Base-by-base conservation (phyloP, 176 grass and related monocot species). In the Ensete glaucum region DNA sequence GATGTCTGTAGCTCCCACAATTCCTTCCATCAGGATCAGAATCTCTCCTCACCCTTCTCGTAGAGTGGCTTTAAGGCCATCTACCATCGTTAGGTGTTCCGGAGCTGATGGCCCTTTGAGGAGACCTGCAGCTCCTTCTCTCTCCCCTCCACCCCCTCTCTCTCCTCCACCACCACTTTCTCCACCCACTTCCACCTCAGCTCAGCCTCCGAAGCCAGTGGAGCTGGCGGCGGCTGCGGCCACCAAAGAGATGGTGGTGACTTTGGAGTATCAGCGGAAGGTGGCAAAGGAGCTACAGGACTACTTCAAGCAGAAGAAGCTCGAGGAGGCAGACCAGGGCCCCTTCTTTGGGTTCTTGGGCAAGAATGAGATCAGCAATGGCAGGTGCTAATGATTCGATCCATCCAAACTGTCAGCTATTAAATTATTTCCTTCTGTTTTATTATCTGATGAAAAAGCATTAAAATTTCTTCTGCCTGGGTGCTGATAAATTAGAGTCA, bases 251-350 rank as follows among this genome's bases (percentile, higher is more conserved):
- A 43, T 43, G 34, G 34, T 52, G 27, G 86, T 95, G 71, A 99
- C 96, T 22, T 80, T 99, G 57, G 96, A 99, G 86, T 92, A 88
- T 82, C 96, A 99, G 88, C 95, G 91, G 81, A 91, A 95, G 85
- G 90, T 89, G 76, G 96, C 96, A 21, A 99, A 88, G 84, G 96
- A 99, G 62, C 83, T 99, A 83, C 96, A 99, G 83, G 88, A 99
- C 2, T 99, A 99, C 78, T 99, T 95, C 80, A 99, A 89, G 78
- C 87, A 95, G 88, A 94, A 99, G 86, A 99, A 99, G 82, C 85
- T 89, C 48, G 96, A 99, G 73, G 88, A 91, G 66, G 79, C 88
- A 9, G 50, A 81, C 65, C 96, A 91, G 82, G 96, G 91, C 0
- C 96, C 96, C 0, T 83, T 87, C 82, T 95, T 99, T 79, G 96